phyloP scores from a whole-genome alignment of 2,329 filamentous ascomycete genomes.

The Fusarium chaquense region DNA sequence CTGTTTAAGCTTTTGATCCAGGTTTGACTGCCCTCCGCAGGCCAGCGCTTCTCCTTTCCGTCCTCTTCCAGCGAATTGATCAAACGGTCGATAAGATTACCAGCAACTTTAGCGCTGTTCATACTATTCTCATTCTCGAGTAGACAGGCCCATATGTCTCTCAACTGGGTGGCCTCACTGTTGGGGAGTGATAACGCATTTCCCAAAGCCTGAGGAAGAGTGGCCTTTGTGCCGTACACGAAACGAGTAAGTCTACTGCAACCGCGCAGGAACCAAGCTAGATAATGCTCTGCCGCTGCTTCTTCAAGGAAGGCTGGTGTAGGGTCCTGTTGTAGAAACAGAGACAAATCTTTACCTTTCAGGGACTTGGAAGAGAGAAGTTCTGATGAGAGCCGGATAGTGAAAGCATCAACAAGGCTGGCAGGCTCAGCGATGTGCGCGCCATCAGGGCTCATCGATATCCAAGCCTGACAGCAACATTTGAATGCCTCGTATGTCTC shows the following conservation, averaged over 20 bases:
- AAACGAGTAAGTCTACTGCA: constrained; percentile 51
- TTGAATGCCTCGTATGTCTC: constrained; percentile 58
- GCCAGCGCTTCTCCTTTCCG: constrained; percentile 50
- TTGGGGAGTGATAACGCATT: constrained; percentile 41
- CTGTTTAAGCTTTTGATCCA: constrained; percentile 52
- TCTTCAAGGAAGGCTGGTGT: constrained; percentile 46
- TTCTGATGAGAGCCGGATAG: constrained; percentile 50
- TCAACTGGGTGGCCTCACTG: constrained; percentile 29
- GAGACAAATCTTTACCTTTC: constrained; percentile 41
- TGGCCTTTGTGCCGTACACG: constrained; percentile 43
- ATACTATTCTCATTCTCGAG: constrained; percentile 56
- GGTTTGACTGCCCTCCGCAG: constrained; percentile 46
- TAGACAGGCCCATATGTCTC: constrained; percentile 49
- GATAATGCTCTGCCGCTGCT: constrained; percentile 49
- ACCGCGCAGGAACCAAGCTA: constrained; percentile 52
- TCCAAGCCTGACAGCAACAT: constrained; percentile 55
- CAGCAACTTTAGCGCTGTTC: constrained; percentile 51
- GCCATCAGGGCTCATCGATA: constrained; percentile 55
- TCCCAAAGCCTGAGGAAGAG: constrained; percentile 45
- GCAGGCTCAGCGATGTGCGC: constrained; percentile 48
- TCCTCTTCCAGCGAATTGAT: constrained; percentile 48
- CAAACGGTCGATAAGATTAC: constrained; percentile 51
- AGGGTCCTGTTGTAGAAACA: constrained; percentile 23
- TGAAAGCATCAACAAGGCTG: constrained; percentile 52
- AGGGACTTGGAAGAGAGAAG: constrained; percentile 43